Evolutionary conservation across 345 rosid genomes (phyloP), one percentile per base, ranked within the genome.

Genomic region (Eucalyptus sp.): DNA sequence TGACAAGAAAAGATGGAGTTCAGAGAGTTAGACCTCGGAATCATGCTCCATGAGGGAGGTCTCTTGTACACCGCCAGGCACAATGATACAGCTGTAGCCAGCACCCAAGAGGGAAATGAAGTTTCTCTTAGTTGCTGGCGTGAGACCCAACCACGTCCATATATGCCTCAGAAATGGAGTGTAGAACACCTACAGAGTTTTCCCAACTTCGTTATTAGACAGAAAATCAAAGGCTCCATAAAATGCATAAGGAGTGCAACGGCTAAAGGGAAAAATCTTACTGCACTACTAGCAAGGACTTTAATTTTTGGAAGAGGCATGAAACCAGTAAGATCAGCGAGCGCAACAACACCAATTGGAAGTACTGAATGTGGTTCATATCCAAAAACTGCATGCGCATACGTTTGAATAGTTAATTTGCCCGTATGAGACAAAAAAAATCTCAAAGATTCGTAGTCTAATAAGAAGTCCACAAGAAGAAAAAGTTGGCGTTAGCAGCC

Each of bases 61-160:
- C 95, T 98, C 99, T 88, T 95, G 99, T 76, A 96, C 99, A 88
- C 99, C 99, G 88, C 99, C 99, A 12, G 99, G 99, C 86, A 97
- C 94, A 62, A 98, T 68, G 76, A 97, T 91, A 92, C 98, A 96
- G 89, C 97, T 95, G 90, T 91, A 93, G 51, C 98, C 99, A 60
- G 95, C 91, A 20, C 85, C 94, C 92, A 98, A 93, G 76, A 96
- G 95, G 87, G 97, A 93, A 88, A 88, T 50, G 86, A 95, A 97
- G 51, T 95, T 96, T 91, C 92, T 97, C 95, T 89, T 97, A 27
- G 99, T 93, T 56, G 99, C 99, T n/a, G 99, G 92, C 17, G 98
- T 66, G 20, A 94, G 95, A 88, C 98, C 99, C 91, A 95, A 93
- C 99, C 99, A 97, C 83, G 98, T 94, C 99, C 99, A 98, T 91